These are phyloP conservation scores for Raphanus hybrid DNA, from an alignment of 441 rosid genomes.

Conservation along the genomic window DNA sequence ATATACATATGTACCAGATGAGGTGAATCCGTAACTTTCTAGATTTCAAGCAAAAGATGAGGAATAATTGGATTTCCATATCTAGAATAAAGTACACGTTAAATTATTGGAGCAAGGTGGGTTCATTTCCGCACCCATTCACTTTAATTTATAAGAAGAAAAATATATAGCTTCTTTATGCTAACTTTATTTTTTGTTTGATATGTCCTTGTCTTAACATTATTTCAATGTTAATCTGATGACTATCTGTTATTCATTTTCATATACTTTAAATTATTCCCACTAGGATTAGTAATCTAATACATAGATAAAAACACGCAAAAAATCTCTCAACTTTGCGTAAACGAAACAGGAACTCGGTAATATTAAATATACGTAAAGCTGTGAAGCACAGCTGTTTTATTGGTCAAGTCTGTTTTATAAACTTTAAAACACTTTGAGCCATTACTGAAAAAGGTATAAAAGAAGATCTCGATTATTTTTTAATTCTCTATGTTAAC, in stretches of 20 bases:
- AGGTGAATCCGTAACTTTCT: conserved; percentile 16
- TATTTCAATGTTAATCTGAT: conserved; percentile 5
- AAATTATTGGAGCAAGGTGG: background rate
- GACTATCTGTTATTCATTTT: conserved; percentile 3
- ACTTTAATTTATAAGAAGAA: conserved; percentile 12
- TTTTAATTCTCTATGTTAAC: background rate
- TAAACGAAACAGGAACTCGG: conserved; percentile 18
- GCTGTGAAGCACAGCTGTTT: conserved; percentile 24
- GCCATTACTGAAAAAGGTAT: conserved; percentile 6
- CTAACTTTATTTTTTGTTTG: background rate
- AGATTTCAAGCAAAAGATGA: conserved; percentile 14
- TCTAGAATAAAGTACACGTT: conserved; percentile 5
- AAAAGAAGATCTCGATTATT: background rate
- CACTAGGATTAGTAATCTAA: background rate
- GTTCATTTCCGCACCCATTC: conserved; percentile 10
- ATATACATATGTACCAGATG: background rate
- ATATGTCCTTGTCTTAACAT: conserved; percentile 15
- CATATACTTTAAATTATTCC: conserved; percentile 3
- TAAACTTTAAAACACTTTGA: background rate
- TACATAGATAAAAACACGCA: background rate
- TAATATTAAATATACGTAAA: conserved; percentile 18
- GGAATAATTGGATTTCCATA: conserved; percentile 1
- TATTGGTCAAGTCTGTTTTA: conserved; percentile 17
- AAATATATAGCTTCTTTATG: conserved; percentile 5
- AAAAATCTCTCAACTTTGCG: conserved; percentile 27